A percentile compares a stretch with the other conserved stretches of the same genome.
Conservation (phyloP, 2,329 filamentous ascomycete genomes). For the Fusarium lyarnte region DNA sequence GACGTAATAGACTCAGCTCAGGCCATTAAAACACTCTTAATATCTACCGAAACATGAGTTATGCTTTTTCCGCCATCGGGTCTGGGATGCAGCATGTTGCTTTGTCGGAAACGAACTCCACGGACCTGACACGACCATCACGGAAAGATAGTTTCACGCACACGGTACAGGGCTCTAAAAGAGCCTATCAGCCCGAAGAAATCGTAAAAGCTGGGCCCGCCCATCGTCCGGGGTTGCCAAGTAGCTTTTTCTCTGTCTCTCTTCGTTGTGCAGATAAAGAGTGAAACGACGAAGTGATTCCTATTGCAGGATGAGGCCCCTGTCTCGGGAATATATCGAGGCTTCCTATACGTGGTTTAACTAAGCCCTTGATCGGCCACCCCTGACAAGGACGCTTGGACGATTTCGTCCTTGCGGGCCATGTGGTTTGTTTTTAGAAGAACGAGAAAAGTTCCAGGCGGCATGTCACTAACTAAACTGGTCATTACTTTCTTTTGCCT, state of each 20-base stretch:
- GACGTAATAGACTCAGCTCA: not conserved
- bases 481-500: not conserved
- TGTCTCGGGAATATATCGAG: conserved; percentile 8
- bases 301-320: conserved; percentile 7
- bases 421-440: conserved; percentile 29
- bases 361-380: conserved; percentile 7
- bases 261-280: not conserved
- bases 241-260: not conserved
- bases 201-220: not conserved
- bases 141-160: conserved; percentile 29
- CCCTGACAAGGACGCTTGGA: conserved; percentile 8
- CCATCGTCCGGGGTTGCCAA: not conserved
- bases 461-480: not conserved
- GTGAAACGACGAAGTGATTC: conserved; percentile 26
- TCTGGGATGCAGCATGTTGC: not conserved
- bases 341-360: conserved; percentile 41
- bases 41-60: conserved; percentile 3
- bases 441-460: not conserved
- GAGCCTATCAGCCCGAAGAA: conserved; percentile 3
- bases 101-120: not conserved
- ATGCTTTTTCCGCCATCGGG: not conserved
- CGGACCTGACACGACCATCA: conserved; percentile 20
- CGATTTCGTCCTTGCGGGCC: conserved; percentile 27
- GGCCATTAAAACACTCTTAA: not conserved
- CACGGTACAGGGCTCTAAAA: not conserved